Evolutionary conservation across 2,329 filamentous ascomycete species (phyloP), one percentile per base, ranked within the genome.

Genomic region (Monosporascus sp.): DNA sequence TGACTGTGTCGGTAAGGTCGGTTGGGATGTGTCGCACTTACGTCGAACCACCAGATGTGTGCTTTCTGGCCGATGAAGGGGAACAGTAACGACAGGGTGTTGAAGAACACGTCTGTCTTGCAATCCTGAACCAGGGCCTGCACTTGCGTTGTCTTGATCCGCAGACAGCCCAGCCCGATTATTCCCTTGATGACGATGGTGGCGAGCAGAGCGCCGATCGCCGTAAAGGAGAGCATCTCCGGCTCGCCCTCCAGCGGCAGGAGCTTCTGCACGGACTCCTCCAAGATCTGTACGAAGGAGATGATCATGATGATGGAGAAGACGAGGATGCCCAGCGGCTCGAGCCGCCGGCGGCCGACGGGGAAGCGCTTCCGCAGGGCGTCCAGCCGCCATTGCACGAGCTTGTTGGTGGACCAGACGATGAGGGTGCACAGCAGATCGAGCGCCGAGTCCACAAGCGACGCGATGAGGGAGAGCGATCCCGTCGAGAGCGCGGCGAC

Each of bases 1-100:
- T 36, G 17, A 19, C n/a, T 26, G 6, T 24, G 16, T 24, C 11
- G 36, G 9, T 4, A 17, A 26, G n/a, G n/a, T 8, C 27, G 2
- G n/a, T 24, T 22, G 26, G 19, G 24, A 27, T n/a, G 17, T 24
- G 14, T 9, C 17, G 11, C 38, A 58, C 58, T 56, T 7, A 79
- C 79, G 64, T 88, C 85, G 16, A 88, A 74, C 85, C 85, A 88
- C 85, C 85, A 88, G 16, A 86, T 62, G 24, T 80, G 65, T 4
- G 79, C 73, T 48, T 80, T 73, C 59, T 80, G 74, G 7, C 85
- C 85, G 49, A 87, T 77, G 27, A 85, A 71, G 0, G 83, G 83
- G 60, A 86, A 86, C 8, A 84, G 72, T 1, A 86, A 76, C 16
- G 81, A 84, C 7, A 85, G 74, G 0, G 82, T 81, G 64, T 86